phyloP scores from a whole-genome alignment of 768 basidiomycete genomes.

The Russula ochroleuca region DNA sequence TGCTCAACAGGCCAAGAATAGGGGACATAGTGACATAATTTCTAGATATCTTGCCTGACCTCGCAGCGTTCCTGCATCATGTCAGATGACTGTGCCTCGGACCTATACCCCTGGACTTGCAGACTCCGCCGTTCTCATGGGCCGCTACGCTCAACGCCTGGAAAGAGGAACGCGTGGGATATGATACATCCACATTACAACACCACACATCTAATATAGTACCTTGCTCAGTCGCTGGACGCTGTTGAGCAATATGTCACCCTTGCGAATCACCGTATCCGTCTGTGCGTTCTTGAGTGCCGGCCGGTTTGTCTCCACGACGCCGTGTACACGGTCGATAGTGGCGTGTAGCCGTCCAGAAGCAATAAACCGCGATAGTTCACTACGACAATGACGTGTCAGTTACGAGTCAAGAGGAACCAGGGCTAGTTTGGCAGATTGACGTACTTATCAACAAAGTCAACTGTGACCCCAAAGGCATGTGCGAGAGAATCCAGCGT shows the following conservation, averaged over 20 bases:
- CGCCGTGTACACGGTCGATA: constrained; percentile 92
- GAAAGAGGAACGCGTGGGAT: constrained; percentile 2
- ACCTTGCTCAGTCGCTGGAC: constrained; percentile 89
- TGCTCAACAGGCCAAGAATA: constrained; percentile 40
- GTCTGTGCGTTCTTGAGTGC: constrained; percentile 81
- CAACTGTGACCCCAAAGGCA: constrained; percentile 86
- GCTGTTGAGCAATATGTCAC: constrained; percentile 82
- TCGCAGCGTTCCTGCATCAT: neutral
- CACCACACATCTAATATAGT: constrained; percentile 42
- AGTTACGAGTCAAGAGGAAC: constrained; percentile 3
- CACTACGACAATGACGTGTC: constrained; percentile 43
- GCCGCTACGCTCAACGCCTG: neutral
- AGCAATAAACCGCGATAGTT: constrained; percentile 89
- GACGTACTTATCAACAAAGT: constrained; percentile 81
- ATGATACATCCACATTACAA: constrained; percentile 9
- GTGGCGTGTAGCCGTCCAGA: constrained; percentile 77
- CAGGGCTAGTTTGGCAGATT: constrained; percentile 7
- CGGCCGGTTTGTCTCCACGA: constrained; percentile 86
- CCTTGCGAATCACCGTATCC: constrained; percentile 89
- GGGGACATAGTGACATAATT: constrained; percentile 22
- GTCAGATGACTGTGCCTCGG: neutral
- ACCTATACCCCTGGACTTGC: neutral
- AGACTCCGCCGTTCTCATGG: neutral
- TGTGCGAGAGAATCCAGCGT: constrained; percentile 80
- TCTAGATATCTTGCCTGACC: neutral